phyloP scores from a whole-genome alignment of 106 monocot species.

The Acanthochlamys bracteata region DNA sequence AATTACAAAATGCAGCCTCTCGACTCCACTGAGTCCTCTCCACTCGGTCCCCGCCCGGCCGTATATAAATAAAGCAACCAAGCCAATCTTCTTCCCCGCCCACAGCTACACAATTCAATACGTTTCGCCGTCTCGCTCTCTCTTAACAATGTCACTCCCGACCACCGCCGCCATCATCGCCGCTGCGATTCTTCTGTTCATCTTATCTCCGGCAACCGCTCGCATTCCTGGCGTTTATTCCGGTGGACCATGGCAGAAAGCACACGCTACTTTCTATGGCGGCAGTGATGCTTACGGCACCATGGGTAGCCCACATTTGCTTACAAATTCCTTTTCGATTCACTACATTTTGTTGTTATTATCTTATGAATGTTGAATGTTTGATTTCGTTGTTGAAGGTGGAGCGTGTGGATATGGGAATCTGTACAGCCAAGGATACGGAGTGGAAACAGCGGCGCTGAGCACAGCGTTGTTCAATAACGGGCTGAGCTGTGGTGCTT shows the following conservation, averaged over 20 bases:
- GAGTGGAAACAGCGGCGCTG: constrained; percentile 50
- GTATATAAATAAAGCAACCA: neutral
- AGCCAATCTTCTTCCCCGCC: neutral
- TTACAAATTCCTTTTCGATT: neutral
- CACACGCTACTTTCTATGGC: constrained; percentile 94
- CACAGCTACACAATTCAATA: neutral
- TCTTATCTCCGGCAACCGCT: constrained; percentile 12
- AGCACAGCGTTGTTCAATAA: constrained; percentile 75
- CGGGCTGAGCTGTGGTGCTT: constrained; percentile 48
- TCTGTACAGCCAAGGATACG: constrained; percentile 44
- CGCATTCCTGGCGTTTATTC: constrained; percentile 67
- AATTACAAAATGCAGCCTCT: neutral
- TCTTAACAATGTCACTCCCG: constrained; percentile 1
- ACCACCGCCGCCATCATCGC: constrained; percentile 9
- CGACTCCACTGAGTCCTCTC: neutral
- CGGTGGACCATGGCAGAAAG: constrained; percentile 57
- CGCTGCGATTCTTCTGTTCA: constrained; percentile 6
- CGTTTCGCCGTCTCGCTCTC: neutral
- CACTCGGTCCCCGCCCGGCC: neutral
- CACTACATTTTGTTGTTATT: neutral
- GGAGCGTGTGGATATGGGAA: constrained; percentile 73
- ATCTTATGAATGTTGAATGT: neutral
- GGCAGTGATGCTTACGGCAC: constrained; percentile 93
- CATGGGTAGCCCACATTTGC: constrained; percentile 42
- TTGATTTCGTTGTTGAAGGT: constrained; percentile 15